Evolutionary conservation across 2,329 filamentous ascomycete species (phyloP), one percentile per base, ranked within the genome.

Genomic region (Sporothrix luriei): DNA sequence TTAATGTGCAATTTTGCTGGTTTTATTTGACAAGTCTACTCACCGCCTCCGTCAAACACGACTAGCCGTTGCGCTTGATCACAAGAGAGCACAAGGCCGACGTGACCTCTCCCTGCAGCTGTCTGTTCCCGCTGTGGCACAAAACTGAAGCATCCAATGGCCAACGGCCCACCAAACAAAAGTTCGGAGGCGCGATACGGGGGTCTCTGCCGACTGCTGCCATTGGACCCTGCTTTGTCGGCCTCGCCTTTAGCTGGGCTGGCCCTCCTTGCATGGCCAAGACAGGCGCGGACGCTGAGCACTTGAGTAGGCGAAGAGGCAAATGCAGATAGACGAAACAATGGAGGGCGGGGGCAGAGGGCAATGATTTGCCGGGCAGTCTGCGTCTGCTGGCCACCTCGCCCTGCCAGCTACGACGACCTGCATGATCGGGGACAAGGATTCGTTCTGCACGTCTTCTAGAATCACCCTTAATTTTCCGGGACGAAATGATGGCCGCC

Each of bases 371-470:
- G 26, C 62, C 40, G 46, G 24, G 62, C 48, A 4, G 29, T 52
- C 46, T 66, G 46, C n/a, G 16, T 66, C 62, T 66, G 46, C 48
- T 11, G 46, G 48, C 11, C 43, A 10, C 16, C 14, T n/a, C 19
- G 49, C 11, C 29, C 65, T 67, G 51, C 51, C 24, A 54, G 24
- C 51, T 54, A 6, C 13, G 24, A 54, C 57, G 10, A n/a, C 40
- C 55, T 49, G 64, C 62, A 70, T 70, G 54, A 70, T 67, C 69
- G 46, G 43, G 51, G 48, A 67, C 64, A 70, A 51, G 69, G 69
- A 64, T 70, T 46, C 64, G 26, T 67, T 67, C 64, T 24, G 49
- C 64, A 55, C 21, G 62, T 49, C 33, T 70, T 70, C 69, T 68
- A 70, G 69, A 70, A 70, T 52, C n/a, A 69, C 62, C 61, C 68